Conservation (phyloP, 805 yeast species). For the Yarrowia divulgata region DNA sequence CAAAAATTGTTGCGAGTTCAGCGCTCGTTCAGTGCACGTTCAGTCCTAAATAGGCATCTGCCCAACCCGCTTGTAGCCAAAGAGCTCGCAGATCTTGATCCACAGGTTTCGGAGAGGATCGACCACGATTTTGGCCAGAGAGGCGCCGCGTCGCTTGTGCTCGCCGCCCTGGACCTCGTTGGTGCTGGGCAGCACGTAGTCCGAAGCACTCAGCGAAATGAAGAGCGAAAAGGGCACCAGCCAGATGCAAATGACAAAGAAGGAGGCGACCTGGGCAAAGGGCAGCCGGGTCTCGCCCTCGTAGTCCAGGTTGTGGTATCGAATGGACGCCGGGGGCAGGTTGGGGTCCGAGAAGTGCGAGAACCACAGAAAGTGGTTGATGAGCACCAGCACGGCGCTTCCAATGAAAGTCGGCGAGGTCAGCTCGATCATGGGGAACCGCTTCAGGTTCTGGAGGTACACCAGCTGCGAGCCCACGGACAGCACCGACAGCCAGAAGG, state of each 20-base stretch:
- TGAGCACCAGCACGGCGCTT: conserved; percentile 73
- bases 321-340: conserved; percentile 62
- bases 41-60: conserved; percentile 30
- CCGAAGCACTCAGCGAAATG: conserved; percentile 90
- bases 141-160: conserved; percentile 32
- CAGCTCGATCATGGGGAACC: conserved; percentile 83
- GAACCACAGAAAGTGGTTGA: conserved; percentile 92
- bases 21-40: too few relatives aligned
- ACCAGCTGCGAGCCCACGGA: conserved; percentile 74
- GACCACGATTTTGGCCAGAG: conserved; percentile 35
- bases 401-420: conserved; percentile 72
- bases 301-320: conserved; percentile 59
- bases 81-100: conserved; percentile 10
- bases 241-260: conserved; percentile 94
- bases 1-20: too few relatives aligned
- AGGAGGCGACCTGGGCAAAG: conserved; percentile 91
- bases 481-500: conserved; percentile 69
- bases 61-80: conserved; percentile 30
- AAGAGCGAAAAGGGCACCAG: conserved; percentile 90
- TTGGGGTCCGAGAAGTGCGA: conserved; percentile 73
- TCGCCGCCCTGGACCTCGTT: conserved; percentile 39
- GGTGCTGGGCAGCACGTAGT: conserved; percentile 75
- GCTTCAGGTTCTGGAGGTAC: conserved; percentile 76
- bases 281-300: conserved; percentile 74
- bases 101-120: conserved; percentile 26